phyloP scores from a whole-genome alignment of 257 asterid species.

The Ajuga chamaepitys region DNA sequence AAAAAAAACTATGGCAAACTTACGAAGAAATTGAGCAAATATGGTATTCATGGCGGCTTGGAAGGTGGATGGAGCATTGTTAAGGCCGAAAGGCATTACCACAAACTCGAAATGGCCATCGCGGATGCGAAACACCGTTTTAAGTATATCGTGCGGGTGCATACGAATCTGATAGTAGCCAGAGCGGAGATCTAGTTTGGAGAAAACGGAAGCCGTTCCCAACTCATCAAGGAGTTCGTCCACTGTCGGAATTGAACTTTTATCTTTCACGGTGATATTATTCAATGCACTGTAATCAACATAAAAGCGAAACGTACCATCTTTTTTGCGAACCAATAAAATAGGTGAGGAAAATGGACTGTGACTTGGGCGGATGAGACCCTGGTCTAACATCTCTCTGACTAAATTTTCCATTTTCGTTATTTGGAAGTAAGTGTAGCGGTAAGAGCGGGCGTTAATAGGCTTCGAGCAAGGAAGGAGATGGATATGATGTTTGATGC shows the following conservation, averaged over 20 bases:
- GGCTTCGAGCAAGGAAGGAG: neutral
- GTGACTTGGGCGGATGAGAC: neutral
- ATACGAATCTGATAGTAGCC: neutral
- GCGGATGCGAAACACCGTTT: neutral
- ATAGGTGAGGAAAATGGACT: neutral
- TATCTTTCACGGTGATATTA: neutral
- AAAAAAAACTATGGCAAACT: too few species aligned
- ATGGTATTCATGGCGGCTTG: neutral
- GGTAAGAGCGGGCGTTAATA: neutral
- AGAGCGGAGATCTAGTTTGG: neutral
- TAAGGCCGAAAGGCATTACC: too few species aligned
- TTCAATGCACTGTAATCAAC: neutral
- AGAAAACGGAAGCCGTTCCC: neutral
- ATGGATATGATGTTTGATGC: neutral
- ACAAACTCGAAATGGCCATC: neutral
- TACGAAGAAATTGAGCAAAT: neutral
- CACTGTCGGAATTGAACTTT: neutral
- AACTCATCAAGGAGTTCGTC: too few species aligned
- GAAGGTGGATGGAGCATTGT: neutral
- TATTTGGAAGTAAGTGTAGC: neutral
- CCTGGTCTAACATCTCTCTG: neutral
- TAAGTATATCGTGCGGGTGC: too few species aligned
- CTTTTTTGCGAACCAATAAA: too few species aligned
- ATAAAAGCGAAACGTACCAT: too few species aligned
- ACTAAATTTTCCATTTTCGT: neutral